A percentile compares a stretch with the other conserved stretches of the same genome.
These are phyloP conservation scores for Metschnikowia colocasiae DNA, from an alignment of 805 yeast genomes.

Conservation along the genomic window DNA sequence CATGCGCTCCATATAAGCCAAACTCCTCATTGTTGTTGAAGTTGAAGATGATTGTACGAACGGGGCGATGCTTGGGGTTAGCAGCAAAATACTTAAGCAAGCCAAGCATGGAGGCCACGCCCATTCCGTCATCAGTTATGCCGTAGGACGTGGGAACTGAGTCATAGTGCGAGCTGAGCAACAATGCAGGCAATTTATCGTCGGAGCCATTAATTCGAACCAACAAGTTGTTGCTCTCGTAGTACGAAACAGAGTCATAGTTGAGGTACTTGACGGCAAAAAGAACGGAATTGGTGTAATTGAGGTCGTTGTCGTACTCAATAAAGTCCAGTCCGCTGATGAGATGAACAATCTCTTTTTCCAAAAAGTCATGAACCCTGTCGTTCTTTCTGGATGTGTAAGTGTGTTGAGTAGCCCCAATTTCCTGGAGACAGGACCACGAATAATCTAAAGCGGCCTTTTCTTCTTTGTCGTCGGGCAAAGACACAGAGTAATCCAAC, in stretches of 20 bases:
- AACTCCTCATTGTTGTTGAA: slow-evolving; percentile 90
- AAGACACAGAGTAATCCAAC: slow-evolving; percentile 33
- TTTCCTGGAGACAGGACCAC: slow-evolving; percentile 71
- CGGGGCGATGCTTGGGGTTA: slow-evolving; percentile 46
- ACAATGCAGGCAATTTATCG: slow-evolving; percentile 56
- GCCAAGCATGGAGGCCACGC: slow-evolving; percentile 77
- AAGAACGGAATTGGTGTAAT: slow-evolving; percentile 44
- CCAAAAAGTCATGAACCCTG: slow-evolving; percentile 65
- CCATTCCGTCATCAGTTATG: slow-evolving; percentile 90
- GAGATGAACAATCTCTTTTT: slow-evolving; percentile 27
- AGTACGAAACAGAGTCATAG: slow-evolving; percentile 60
- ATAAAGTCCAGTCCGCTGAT: slow-evolving; percentile 35
- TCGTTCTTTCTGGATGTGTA: slow-evolving; percentile 76
- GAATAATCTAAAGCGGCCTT: slow-evolving; percentile 36
- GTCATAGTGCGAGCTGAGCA: slow-evolving; percentile 84
- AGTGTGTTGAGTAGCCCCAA: slow-evolving; percentile 70
- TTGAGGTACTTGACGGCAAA: slow-evolving; percentile 48
- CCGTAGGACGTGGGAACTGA: slow-evolving; percentile 86
- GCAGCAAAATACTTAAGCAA: slow-evolving; percentile 48
- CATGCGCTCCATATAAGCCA: slow-evolving; percentile 77
- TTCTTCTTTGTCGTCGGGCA: slow-evolving; percentile 43
- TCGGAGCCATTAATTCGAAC: slow-evolving; percentile 69
- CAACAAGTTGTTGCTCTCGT: slow-evolving; percentile 76
- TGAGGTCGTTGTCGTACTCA: slow-evolving; percentile 40
- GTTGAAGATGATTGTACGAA: slow-evolving; percentile 72